Conservation (phyloP, 257 asterid species). For the Schizonepeta tenuifolia region DNA sequence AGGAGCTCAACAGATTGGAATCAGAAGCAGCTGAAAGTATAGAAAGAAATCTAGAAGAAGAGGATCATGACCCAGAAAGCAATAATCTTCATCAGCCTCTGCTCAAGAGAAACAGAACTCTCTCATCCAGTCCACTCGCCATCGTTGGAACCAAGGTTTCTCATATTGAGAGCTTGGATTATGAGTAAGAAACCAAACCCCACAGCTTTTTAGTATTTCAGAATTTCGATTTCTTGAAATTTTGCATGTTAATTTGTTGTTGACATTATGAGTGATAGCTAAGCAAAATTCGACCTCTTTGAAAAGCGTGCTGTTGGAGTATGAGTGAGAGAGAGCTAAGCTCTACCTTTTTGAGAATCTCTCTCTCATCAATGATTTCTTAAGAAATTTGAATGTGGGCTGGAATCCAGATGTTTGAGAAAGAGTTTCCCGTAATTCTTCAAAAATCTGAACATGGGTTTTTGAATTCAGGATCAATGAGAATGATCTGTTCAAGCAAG, state of each 20-base stretch:
- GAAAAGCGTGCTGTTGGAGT: background rate
- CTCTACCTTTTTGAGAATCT: background rate
- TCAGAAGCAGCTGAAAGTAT: constrained; percentile 38
- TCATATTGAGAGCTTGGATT: constrained; percentile 86
- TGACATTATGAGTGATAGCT: background rate
- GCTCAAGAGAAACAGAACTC: constrained; percentile 65
- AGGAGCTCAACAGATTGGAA: constrained; percentile 43
- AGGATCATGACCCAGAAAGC: constrained; percentile 72
- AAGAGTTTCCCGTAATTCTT: background rate
- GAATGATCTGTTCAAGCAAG: constrained; percentile 95
- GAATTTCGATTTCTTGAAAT: too few relatives aligned
- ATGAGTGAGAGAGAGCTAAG: background rate
- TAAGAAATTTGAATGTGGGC: background rate
- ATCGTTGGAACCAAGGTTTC: constrained; percentile 89
- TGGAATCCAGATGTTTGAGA: background rate
- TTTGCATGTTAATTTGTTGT: too few relatives aligned
- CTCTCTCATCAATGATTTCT: background rate
- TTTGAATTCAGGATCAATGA: constrained; percentile 72
- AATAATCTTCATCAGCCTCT: constrained; percentile 63
- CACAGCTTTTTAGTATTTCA: background rate
- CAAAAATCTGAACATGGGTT: background rate
- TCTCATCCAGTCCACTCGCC: constrained; percentile 69
- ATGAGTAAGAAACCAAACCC: constrained; percentile 60
- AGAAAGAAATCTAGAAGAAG: constrained; percentile 42
- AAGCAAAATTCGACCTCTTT: background rate